Evolutionary conservation across 305 asterid species (phyloP), one percentile per base, ranked within the genome.

Genomic region (Ilex paraguariensis): DNA sequence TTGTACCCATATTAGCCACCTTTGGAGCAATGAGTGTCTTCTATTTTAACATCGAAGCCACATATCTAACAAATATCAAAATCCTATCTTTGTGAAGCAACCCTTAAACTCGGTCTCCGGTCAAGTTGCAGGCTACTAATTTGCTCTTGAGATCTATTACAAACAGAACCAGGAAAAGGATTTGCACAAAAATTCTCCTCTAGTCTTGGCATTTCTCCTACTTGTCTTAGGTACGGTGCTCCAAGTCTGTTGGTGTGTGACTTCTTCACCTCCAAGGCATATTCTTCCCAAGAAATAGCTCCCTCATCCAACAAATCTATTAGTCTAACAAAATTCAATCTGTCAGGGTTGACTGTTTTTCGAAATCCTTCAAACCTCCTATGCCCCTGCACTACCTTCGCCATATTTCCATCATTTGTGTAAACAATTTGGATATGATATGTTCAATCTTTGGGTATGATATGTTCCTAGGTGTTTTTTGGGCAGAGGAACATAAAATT

Each of bases 151-250:
- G 83, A 58, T 65, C 54, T 59, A 45, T 75, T 79, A 61, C 98
- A 91, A 48, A 91, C 51, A 67, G 96, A 91, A 64, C 87, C 98
- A 0, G 96, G 96, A 65, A 67, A 77, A 63, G 96, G 98, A 71
- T 91, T 91, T 31, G 98, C 88, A 6, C 84, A 86, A 66, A 91
- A 91, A 52, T 77, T 83, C 70, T 91, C 95, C 69, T 91, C 95
- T 10, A 71, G 42, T 72, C 79, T 75, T 28, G 91, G 82, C 14
- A 70, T 13, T 12, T 60, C 63, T 48, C 79, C 84, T 7, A 32
- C 68, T 79, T 69, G 74, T 73, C 98, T 70, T 13, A 60, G 73
- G 66, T 76, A 72, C 5, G 96, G 98, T 5, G 66, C 94, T 61
- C 96, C 98, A 2, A 61, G 72, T 72, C 95, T 81, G 52, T 82